These are phyloP conservation scores for Rhypophila decipiens DNA, from an alignment of 495 filamentous ascomycete genomes.

Conservation along the genomic window DNA sequence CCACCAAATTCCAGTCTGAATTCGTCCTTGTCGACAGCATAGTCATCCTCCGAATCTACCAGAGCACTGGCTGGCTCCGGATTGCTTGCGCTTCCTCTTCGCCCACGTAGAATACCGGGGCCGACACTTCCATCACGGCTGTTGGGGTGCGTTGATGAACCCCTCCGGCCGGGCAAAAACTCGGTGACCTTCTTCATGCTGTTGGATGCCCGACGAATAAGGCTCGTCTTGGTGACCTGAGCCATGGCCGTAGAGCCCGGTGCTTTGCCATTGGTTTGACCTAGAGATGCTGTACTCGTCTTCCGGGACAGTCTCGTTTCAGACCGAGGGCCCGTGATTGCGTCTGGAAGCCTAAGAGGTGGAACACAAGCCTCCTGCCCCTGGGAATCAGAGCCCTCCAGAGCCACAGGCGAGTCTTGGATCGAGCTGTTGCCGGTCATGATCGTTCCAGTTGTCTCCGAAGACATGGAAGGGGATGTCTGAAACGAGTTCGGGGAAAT, in stretches of 20 bases:
- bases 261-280: constrained; percentile 18
- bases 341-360: constrained; percentile 36
- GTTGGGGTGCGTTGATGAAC: constrained; percentile 65
- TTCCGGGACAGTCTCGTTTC: constrained; percentile 24
- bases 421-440: constrained; percentile 35
- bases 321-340: constrained; percentile 16
- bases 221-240: constrained; percentile 28
- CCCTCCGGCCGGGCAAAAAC: constrained; percentile 36
- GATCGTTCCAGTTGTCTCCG: constrained; percentile 24
- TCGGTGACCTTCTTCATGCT: constrained; percentile 6
- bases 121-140: constrained; percentile 82
- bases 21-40: constrained; percentile 32
- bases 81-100: constrained; percentile 80
- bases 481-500: constrained; percentile 34
- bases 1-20: constrained; percentile 12
- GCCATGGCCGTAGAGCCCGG: constrained; percentile 31
- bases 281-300: constrained; percentile 31
- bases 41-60: constrained; percentile 62
- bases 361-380: constrained; percentile 12
- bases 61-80: constrained; percentile 48
- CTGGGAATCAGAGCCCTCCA: constrained; percentile 22
- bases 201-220: constrained; percentile 44
- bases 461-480: constrained; percentile 36
- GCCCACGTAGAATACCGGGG: constrained; percentile 69
- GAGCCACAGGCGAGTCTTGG: constrained; percentile 35